Base-by-base conservation (phyloP, 331 rosid species). In the Phaseolus coccineus region DNA sequence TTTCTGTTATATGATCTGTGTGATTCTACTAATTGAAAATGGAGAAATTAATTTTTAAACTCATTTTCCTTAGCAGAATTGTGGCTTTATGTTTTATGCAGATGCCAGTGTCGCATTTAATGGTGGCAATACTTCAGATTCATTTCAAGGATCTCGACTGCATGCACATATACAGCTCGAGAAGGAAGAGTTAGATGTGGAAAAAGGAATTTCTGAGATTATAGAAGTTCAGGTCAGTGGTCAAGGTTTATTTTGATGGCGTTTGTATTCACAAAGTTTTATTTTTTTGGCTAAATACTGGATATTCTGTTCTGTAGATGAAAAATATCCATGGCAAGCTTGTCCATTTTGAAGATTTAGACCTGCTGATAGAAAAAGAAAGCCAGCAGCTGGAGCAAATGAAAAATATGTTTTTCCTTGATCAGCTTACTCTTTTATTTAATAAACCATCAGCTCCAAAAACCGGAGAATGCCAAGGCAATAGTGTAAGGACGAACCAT, bases 321-420 rank as follows among this genome's bases (percentile, higher is more conserved):
- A 90, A 90, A 83, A 91, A 82, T 74, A 89, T 93, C 50, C 94
- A 76, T 74, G 90, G 89, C 79, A 91, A 86, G 84, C 85, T 91
- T 77, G 78, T 52, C 73, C 84, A 30, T 13, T 88, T 93, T 69
- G 93, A 93, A 87, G 90, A 85, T 40, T 44, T 86, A 31, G 98
- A 95, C 86, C 81, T 90, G 89, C 88, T 71, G 87, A 82, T 82
- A 74, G 98, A 96, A 86, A 96, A 89, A 83, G 93, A 90, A 82
- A 9, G 87, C 80, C 88, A 80, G 70, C 92, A 93, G 76, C 35
- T 96, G 76, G 98, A 91, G 85, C 98, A 89, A 81, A 85, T 83
- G 83, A 93, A 82, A 78, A 88, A 69, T 77, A 79, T 84, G 92
- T 85, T 91, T 58, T 93, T 89, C 81, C 87, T 87, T 77, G 97